These are phyloP conservation scores for Candida tropicalis DNA, from an alignment of 1,139 yeast species.

Conservation along the genomic window DNA sequence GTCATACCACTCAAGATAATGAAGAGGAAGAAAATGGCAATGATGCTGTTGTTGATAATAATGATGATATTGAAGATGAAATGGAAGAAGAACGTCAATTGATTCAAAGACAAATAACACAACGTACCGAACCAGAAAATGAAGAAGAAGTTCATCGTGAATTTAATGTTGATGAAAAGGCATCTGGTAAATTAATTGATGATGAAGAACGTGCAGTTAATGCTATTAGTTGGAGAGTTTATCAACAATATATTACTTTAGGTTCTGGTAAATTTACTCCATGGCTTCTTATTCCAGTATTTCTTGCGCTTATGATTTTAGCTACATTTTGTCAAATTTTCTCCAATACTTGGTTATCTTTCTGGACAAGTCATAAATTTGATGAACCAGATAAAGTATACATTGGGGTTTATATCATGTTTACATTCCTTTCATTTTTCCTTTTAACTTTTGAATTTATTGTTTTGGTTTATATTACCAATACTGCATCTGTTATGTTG, in stretches of 20 bases:
- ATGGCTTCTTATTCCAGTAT: constrained; percentile 21
- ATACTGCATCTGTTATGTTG: constrained; percentile 47
- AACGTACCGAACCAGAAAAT: constrained; percentile 18
- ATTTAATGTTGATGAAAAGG: constrained; percentile 25
- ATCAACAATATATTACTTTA: constrained; percentile 48
- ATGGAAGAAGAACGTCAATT: constrained; percentile 23
- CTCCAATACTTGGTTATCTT: constrained; percentile 82
- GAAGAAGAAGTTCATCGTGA: constrained; percentile 23
- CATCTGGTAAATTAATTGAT: constrained; percentile 34
- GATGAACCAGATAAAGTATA: constrained; percentile 53
- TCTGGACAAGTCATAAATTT: constrained; percentile 72
- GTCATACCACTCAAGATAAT: constrained; percentile 33
- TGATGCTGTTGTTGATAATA: constrained; percentile 15
- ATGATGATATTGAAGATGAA: constrained; percentile 19
- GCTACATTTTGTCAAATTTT: constrained; percentile 65
- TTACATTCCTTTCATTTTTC: constrained; percentile 43
- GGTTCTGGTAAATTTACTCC: constrained; percentile 56
- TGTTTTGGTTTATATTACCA: constrained; percentile 52
- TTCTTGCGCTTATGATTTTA: constrained; percentile 33
- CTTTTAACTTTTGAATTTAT: constrained; percentile 47
- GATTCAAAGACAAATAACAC: constrained; percentile 23
- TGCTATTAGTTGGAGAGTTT: constrained; percentile 32
- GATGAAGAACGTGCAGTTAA: constrained; percentile 45
- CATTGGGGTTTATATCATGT: constrained; percentile 71
- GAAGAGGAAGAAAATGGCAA: constrained; percentile 26